These are phyloP conservation scores for Penicillium sp. DNA, from an alignment of 2,329 filamentous ascomycete genomes.

Conservation along the genomic window DNA sequence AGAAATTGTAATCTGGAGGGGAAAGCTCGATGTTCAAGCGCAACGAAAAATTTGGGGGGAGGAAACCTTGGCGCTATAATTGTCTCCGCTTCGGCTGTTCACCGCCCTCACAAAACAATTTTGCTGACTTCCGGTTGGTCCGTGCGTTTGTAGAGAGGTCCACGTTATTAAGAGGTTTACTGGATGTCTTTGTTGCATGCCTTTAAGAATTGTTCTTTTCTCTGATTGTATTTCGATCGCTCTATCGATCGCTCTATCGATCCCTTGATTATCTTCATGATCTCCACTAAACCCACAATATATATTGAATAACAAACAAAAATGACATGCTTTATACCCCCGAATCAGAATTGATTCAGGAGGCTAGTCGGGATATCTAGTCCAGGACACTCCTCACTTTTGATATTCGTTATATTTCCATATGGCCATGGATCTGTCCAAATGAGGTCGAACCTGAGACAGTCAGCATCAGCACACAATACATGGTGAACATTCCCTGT, in stretches of 20 bases:
- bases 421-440: conserved; percentile 34
- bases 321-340: background rate
- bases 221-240: background rate
- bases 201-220: background rate
- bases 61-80: conserved; percentile 39
- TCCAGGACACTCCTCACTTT: conserved; percentile 28
- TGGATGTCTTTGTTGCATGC: background rate
- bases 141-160: background rate
- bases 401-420: conserved; percentile 25
- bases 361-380: conserved; percentile 22
- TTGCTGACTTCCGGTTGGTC: conserved; percentile 1
- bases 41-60: conserved; percentile 41
- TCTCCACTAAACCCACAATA: too few relatives aligned
- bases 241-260: background rate
- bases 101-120: conserved; percentile 21
- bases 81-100: conserved; percentile 35
- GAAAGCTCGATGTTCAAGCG: conserved; percentile 26
- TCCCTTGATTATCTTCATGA: too few relatives aligned
- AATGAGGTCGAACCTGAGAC: conserved; percentile 30
- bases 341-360: conserved; percentile 22
- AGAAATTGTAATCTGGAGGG: conserved; percentile 16
- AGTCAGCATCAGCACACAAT: conserved; percentile 4
- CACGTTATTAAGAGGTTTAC: background rate
- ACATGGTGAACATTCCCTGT: background rate
- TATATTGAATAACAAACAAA: background rate